Conservation (phyloP, 2,329 filamentous ascomycete genomes). For the Thermoascus crustaceus region DNA sequence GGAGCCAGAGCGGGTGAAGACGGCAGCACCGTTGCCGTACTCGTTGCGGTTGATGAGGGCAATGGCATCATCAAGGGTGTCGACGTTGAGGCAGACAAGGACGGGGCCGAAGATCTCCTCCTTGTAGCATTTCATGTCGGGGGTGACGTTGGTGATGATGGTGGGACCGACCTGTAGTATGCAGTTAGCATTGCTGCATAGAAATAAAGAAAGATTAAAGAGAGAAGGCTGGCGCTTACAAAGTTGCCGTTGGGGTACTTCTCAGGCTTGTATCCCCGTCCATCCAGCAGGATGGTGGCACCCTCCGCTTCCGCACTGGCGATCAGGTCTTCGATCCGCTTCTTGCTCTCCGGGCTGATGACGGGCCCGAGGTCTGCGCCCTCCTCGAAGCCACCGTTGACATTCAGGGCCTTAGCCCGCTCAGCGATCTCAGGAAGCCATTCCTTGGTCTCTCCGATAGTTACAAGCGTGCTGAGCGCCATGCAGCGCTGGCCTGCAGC, state of each 20-base stretch:
- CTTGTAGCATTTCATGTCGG: slow-evolving; percentile 30
- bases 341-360: slow-evolving; percentile 51
- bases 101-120: slow-evolving; percentile 32
- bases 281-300: slow-evolving; percentile 53
- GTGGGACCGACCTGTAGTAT: slow-evolving; percentile 21
- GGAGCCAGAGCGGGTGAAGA: slow-evolving; percentile 56
- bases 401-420: slow-evolving; percentile 50
- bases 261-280: slow-evolving; percentile 48
- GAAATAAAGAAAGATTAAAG: slow-evolving; percentile 25
- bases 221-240: slow-evolving; percentile 54
- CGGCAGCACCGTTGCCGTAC: slow-evolving; percentile 59
- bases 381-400: slow-evolving; percentile 54
- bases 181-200: neutral
- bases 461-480: slow-evolving; percentile 55
- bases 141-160: slow-evolving; percentile 26
- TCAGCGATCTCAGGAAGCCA: slow-evolving; percentile 56
- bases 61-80: slow-evolving; percentile 29
- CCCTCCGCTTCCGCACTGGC: slow-evolving; percentile 53
- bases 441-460: slow-evolving; percentile 54
- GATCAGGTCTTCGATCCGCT: slow-evolving; percentile 52
- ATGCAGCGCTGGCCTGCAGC: slow-evolving; percentile 61
- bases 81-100: slow-evolving; percentile 27
- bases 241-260: slow-evolving; percentile 58
- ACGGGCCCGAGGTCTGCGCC: slow-evolving; percentile 55
- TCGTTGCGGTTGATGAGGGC: slow-evolving; percentile 56